Evolutionary conservation across 306 rosid genomes (phyloP).

Genomic region (Rosa multiflora): DNA sequence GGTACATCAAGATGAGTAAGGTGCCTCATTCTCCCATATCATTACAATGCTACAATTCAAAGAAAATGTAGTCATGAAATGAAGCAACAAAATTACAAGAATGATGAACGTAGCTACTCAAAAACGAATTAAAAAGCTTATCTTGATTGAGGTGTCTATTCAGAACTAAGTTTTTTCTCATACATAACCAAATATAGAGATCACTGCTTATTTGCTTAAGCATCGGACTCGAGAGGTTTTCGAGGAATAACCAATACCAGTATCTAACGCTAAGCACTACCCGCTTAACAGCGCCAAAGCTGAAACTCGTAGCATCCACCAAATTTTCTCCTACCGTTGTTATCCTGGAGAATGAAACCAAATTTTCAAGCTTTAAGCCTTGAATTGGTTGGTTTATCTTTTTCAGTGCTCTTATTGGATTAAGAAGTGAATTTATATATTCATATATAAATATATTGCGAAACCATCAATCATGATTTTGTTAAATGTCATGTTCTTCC

Average conservation of each 20-base stretch:
- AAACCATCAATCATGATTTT: conserved; percentile 48
- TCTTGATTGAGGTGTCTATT: too few relatives aligned
- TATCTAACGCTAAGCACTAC: too few relatives aligned
- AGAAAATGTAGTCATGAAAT: not conserved
- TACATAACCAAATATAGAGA: too few relatives aligned
- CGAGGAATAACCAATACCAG: too few relatives aligned
- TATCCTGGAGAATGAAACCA: not conserved
- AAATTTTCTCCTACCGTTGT: not conserved
- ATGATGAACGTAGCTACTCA: not conserved
- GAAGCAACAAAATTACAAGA: not conserved
- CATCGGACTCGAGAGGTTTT: not conserved
- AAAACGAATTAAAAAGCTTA: not conserved
- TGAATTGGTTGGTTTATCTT: not conserved
- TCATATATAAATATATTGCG: not conserved
- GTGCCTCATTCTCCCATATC: not conserved
- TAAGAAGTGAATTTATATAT: conserved; percentile 4
- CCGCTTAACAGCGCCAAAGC: too few relatives aligned
- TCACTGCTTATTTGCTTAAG: not conserved
- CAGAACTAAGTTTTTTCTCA: too few relatives aligned
- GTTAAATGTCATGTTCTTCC: conserved; percentile 31
- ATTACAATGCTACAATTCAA: not conserved
- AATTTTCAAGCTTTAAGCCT: not conserved
- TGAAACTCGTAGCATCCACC: too few relatives aligned
- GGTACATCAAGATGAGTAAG: not conserved
- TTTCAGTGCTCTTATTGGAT: not conserved